Evolutionary conservation across 164 flowering plant genomes (phyloP).

Genomic region (Liquidambar formosana): DNA sequence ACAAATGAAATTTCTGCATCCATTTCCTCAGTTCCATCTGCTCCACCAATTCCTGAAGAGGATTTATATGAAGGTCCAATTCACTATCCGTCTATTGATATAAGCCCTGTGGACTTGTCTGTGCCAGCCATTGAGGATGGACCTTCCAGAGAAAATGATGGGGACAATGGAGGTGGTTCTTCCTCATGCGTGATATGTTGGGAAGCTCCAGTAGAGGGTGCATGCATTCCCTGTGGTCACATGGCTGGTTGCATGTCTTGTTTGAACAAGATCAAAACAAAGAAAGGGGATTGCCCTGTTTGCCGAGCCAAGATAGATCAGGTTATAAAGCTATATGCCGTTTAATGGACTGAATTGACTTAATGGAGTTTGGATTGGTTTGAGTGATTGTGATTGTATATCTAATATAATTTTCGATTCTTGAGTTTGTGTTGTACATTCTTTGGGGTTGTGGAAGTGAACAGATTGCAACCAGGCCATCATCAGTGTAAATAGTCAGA

Average conservation of each 20-base stretch:
- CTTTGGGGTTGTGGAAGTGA: too few relatives aligned
- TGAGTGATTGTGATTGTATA: too few relatives aligned
- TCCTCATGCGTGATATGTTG: constrained; percentile 16
- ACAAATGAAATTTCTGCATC: neutral
- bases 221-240: constrained; percentile 24
- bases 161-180: constrained; percentile 5
- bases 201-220: constrained; percentile 21
- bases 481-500: too few relatives aligned
- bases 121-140: neutral
- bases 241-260: constrained; percentile 22
- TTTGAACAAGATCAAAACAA: constrained; percentile 16
- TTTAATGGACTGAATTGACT: neutral
- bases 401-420: too few relatives aligned
- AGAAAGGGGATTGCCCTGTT: constrained; percentile 19
- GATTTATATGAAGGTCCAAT: constrained; percentile 11
- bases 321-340: constrained; percentile 15
- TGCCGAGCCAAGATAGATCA: constrained; percentile 15
- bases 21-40: constrained; percentile 7
- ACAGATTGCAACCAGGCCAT: too few relatives aligned
- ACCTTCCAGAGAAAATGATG: neutral
- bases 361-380: too few relatives aligned
- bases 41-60: constrained; percentile 15
- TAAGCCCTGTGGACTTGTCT: constrained; percentile 12
- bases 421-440: too few relatives aligned
- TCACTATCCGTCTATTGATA: constrained; percentile 14